A percentile compares a stretch with the other conserved stretches of the same genome.
phyloP scores from a whole-genome alignment of 2,329 filamentous ascomycete genomes.

The Fusarium protoensiforme region DNA sequence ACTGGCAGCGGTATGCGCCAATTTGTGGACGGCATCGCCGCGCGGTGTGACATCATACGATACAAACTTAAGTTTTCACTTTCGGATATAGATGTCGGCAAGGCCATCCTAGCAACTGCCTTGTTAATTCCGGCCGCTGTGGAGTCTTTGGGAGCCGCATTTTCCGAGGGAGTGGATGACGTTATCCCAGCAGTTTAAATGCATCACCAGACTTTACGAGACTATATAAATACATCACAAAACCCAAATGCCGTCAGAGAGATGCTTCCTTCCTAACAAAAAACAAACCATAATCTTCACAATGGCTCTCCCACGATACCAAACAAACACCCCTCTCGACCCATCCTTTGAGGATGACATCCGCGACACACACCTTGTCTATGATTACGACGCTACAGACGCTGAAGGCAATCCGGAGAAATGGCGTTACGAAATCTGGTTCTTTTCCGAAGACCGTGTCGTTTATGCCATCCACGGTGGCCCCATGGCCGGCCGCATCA shows the following conservation, averaged over 20 bases:
- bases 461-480: conserved; percentile 70
- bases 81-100: conserved; percentile 20
- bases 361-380: conserved; percentile 64
- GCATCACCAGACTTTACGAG: background rate
- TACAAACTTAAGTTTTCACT: conserved; percentile 20
- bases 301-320: conserved; percentile 39
- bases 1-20: background rate
- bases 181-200: background rate
- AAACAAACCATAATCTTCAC: background rate
- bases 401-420: conserved; percentile 62
- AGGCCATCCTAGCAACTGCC: background rate
- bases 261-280: too few relatives aligned
- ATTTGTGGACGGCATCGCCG: conserved; percentile 13
- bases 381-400: conserved; percentile 65
- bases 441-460: conserved; percentile 63
- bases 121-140: conserved; percentile 8
- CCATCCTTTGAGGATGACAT: conserved; percentile 58
- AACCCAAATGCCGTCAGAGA: background rate
- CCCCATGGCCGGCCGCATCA: conserved; percentile 66
- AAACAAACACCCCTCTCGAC: conserved; percentile 41
- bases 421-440: conserved; percentile 72
- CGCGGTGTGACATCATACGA: conserved; percentile 33
- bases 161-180: conserved; percentile 19
- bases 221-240: conserved; percentile 8
- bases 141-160: conserved; percentile 9